phyloP scores from a whole-genome alignment of 495 filamentous ascomycete genomes.

The Neurospora tetrasperma region DNA sequence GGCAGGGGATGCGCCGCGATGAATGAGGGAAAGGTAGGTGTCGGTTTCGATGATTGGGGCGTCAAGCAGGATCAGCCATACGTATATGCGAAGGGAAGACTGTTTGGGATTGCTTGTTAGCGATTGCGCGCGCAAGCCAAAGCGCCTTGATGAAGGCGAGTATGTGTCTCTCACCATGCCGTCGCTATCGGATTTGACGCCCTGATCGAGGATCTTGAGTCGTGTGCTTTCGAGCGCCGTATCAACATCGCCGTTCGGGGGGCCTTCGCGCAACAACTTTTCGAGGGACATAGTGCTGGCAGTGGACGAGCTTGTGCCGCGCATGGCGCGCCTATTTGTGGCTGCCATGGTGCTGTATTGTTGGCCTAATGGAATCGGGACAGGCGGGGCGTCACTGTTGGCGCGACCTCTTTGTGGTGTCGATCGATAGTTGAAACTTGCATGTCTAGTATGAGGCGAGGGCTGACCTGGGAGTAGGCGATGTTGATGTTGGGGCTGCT shows the following conservation, averaged over 20 bases:
- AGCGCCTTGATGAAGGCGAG: background rate
- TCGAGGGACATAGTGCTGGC: constrained; percentile 57
- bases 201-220: constrained; percentile 65
- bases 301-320: constrained; percentile 45
- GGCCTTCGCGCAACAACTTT: constrained; percentile 57
- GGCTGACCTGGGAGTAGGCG: background rate
- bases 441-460: constrained; percentile 21
- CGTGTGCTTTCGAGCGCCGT: constrained; percentile 64
- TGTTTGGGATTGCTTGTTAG: constrained; percentile 24
- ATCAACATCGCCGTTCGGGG: constrained; percentile 54
- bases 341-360: constrained; percentile 24
- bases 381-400: constrained; percentile 56
- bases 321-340: constrained; percentile 34
- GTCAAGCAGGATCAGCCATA: constrained; percentile 88
- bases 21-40: constrained; percentile 78
- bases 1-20: constrained; percentile 84
- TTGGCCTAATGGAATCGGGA: constrained; percentile 12
- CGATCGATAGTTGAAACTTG: constrained; percentile 31
- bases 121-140: constrained; percentile 2
- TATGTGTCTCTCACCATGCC: constrained; percentile 61
- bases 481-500: constrained; percentile 7
- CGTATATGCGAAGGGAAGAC: constrained; percentile 90
- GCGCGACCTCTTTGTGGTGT: constrained; percentile 51
- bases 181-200: constrained; percentile 72
- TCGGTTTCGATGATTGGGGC: constrained; percentile 75